Base-by-base conservation (phyloP, 441 rosid genomes). In the Pelargonium myrrhifolium region DNA sequence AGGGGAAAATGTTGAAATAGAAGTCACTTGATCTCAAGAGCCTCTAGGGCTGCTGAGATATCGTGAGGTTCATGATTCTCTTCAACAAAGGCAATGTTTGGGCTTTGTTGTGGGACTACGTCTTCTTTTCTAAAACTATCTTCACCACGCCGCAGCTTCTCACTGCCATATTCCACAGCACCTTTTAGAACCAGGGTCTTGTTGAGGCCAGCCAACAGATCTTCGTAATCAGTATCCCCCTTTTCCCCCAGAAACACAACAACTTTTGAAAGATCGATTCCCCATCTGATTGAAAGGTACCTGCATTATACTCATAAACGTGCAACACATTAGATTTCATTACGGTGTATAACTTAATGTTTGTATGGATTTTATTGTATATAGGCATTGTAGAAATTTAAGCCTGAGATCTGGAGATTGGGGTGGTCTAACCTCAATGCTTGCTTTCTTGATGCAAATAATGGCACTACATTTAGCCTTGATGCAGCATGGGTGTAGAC, bases 171-270 rank as follows among this genome's bases (percentile, higher is more conserved):
- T 66, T 65, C 89, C 56, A 87, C 89, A 1, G 64, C 66, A 53
- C 87, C 91, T 74, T 76, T 84, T 63, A 93, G 70, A 58, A 90
- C 72, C 62, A 89, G 42, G 63, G 86, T 83, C 78, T 83, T 87
- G 78, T 87, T 91, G 71, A 87, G 89, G 64, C 98, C 94, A 47
- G 84, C 85, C 35, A 89, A 47, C 73, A 89, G 81, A 73, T 80
- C 84, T 69, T 87, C 93, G 37, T 83, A 82, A 82, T 90, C 98
- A n/a, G 96, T 89, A 70, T 93, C 98, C 66, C 98, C 96, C 71
- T 65, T 81, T 67, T 84, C 97, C 22, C 98, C 98, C 76, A 83
- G 77, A 68, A 93, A 84, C 69, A 89, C 76, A 12, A 86, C 82
- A 68, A 83, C 72, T 71, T 81, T 87, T 0, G 91, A 75, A 53